These are phyloP conservation scores for Colletotrichum australisinense DNA, from an alignment of 2,329 filamentous ascomycete genomes.

Conservation along the genomic window DNA sequence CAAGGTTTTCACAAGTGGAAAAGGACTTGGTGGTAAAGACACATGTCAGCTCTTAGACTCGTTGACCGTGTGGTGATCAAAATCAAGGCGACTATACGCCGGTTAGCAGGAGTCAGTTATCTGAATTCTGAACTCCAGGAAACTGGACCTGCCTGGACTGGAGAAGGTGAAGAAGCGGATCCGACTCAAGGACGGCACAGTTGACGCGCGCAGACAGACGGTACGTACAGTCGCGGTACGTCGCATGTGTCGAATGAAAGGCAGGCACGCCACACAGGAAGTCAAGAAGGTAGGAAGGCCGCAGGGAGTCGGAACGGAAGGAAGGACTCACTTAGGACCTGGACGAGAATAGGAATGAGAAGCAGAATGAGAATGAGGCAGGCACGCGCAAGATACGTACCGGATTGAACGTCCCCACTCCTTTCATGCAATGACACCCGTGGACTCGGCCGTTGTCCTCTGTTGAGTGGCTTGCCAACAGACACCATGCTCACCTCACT, in stretches of 20 bases:
- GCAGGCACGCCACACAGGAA: background rate
- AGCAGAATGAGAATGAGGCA: background rate
- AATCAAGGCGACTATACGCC: background rate
- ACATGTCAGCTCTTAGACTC: no score
- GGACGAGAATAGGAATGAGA: no score
- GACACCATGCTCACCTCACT: conserved; percentile 3
- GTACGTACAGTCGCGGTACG: background rate
- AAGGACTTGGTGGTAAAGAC: no score
- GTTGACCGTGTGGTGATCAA: background rate
- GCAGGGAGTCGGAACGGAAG: background rate
- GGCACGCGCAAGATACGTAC: background rate
- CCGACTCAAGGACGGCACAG: background rate
- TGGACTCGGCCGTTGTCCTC: conserved; percentile 19
- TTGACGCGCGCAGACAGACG: background rate
- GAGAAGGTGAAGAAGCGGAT: background rate
- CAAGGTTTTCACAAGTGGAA: background rate
- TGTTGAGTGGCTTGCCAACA: background rate
- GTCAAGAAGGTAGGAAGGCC: background rate
- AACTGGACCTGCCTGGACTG: background rate
- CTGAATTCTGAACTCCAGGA: background rate
- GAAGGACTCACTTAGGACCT: background rate
- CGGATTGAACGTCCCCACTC: background rate
- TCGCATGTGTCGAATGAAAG: background rate
- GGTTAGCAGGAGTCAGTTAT: background rate
- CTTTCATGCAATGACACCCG: conserved; percentile 7